Evolutionary conservation across 2,329 filamentous ascomycete species (phyloP).

Genomic region (Cadophora sp.): DNA sequence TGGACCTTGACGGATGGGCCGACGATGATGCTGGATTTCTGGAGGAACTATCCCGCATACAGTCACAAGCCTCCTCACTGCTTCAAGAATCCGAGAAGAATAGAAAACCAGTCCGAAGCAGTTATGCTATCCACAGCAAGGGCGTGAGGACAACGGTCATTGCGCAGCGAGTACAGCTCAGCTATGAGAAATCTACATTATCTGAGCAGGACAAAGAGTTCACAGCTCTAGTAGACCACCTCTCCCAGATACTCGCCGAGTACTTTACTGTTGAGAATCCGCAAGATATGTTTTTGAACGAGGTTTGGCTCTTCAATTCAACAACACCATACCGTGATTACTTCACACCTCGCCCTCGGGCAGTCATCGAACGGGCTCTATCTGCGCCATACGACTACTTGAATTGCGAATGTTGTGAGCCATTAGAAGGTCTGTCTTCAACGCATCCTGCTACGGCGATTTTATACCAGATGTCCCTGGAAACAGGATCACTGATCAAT

Average conservation of each 20-base stretch:
- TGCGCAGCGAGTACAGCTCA: slow-evolving; percentile 81
- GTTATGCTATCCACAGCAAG: slow-evolving; percentile 74
- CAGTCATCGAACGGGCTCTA: slow-evolving; percentile 74
- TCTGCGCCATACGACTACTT: slow-evolving; percentile 79
- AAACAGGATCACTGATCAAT: slow-evolving; percentile 79
- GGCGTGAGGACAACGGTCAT: slow-evolving; percentile 79
- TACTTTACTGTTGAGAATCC: slow-evolving; percentile 51
- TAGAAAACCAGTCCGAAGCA: slow-evolving; percentile 68
- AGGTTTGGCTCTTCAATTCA: slow-evolving; percentile 79
- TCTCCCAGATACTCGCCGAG: slow-evolving; percentile 56
- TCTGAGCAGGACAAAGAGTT: slow-evolving; percentile 75
- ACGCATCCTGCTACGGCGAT: slow-evolving; percentile 75
- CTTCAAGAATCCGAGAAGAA: slow-evolving; percentile 52
- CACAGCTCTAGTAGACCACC: slow-evolving; percentile 66
- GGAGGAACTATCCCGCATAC: slow-evolving; percentile 41
- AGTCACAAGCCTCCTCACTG: slow-evolving; percentile 55
- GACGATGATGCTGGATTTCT: slow-evolving; percentile 36
- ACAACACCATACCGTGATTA: slow-evolving; percentile 73
- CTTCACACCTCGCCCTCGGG: slow-evolving; percentile 76
- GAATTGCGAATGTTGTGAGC: slow-evolving; percentile 72
- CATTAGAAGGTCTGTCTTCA: slow-evolving; percentile 56
- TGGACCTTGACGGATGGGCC: slow-evolving; percentile 42
- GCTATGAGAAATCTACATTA: slow-evolving; percentile 73
- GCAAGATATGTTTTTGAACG: slow-evolving; percentile 64
- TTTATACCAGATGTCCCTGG: slow-evolving; percentile 79